A percentile compares a stretch with the other conserved stretches of the same genome.
Conservation (phyloP, 129 eudicot species). For the Pulicaria dysenterica region DNA sequence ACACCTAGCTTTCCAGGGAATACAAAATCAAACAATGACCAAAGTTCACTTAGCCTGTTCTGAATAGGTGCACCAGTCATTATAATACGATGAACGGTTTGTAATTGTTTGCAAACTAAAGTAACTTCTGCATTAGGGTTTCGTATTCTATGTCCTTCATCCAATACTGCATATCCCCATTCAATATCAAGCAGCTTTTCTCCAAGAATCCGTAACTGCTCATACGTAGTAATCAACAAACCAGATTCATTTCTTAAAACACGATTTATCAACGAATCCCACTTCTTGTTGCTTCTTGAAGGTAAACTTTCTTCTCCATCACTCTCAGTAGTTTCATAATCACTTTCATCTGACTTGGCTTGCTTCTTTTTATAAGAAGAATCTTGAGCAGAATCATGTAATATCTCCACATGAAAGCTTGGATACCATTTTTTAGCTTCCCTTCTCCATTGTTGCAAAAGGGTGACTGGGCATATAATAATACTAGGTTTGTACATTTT, state of each 20-base stretch:
- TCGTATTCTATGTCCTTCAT: conserved; percentile 96
- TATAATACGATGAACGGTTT: conserved; percentile 91
- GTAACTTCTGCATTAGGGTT: conserved; percentile 97
- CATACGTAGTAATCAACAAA: conserved; percentile 84
- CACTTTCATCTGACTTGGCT: conserved; percentile 64
- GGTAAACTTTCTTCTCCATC: conserved; percentile 45
- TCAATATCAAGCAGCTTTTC: conserved; percentile 76
- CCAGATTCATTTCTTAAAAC: conserved; percentile 79
- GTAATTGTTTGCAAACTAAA: conserved; percentile 90
- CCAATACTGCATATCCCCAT: conserved; percentile 98
- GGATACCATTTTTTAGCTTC: conserved; percentile 97
- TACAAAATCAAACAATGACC: conserved; percentile 97
- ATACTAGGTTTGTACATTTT: conserved; percentile 84
- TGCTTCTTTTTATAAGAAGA: conserved; percentile 48
- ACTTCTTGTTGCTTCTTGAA: conserved; percentile 46
- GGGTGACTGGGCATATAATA: conserved; percentile 88
- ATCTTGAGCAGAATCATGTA: conserved; percentile 90
- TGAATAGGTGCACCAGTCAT: conserved; percentile 99
- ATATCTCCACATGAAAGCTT: conserved; percentile 72
- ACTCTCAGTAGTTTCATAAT: conserved; percentile 74
- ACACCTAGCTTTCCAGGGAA: conserved; percentile 99
- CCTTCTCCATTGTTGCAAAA: conserved; percentile 85
- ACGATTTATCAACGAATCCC: conserved; percentile 82
- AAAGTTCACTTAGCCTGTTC: conserved; percentile 83
- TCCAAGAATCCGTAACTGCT: conserved; percentile 83